Base-by-base conservation (phyloP, 768 basidiomycete genomes). In the Lactarius evosmus region DNA sequence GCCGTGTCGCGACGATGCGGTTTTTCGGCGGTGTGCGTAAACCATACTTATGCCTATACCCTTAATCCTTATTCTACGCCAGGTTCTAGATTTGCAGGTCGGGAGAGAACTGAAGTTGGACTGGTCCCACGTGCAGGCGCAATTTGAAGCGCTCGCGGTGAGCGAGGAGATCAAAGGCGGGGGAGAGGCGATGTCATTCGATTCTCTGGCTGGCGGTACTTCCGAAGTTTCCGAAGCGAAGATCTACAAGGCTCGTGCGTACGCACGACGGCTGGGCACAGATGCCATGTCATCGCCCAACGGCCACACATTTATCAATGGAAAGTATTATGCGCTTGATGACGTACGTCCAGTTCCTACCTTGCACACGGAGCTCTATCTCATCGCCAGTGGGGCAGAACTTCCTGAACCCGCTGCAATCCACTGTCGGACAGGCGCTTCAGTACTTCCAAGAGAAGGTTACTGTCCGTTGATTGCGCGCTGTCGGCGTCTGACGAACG, bases 381-480 rank as follows among this genome's bases (percentile, higher is more conserved):
- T 54, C n/a, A 25, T 63, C 25, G n/a, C 25, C 22, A 4, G 16
- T 30, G 50, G 57, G 30, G 14, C 68, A 95, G 89, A 80, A 82
- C 27, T 90, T 93, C 73, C 72, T 88, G 60, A 76, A 79, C n/a
- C 71, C 74, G 44, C 78, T 94, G 63, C 89, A 91, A 70, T 73
- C 67, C 0, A 89, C 90, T 67, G 72, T 86, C 29, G 74, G 72
- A 3, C 72, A 75, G 17, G 89, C 91, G 69, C 70, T 91, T 61
- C 83, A 85, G 64, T 84, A 85, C 70, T 71, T 95, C 7, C 90
- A 91, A 73, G 86, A 90, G 72, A 78, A 85, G 80, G 92, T 71
- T 32, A 11, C 1, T 9, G 16, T 57, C 32, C 19, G 17, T 38
- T 33, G 33, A 44, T 27, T n/a, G 29, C 1, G 40, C 57, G n/a